These are phyloP conservation scores for Cystobasidium tubakii DNA, from an alignment of 768 basidiomycete genomes.

Conservation along the genomic window DNA sequence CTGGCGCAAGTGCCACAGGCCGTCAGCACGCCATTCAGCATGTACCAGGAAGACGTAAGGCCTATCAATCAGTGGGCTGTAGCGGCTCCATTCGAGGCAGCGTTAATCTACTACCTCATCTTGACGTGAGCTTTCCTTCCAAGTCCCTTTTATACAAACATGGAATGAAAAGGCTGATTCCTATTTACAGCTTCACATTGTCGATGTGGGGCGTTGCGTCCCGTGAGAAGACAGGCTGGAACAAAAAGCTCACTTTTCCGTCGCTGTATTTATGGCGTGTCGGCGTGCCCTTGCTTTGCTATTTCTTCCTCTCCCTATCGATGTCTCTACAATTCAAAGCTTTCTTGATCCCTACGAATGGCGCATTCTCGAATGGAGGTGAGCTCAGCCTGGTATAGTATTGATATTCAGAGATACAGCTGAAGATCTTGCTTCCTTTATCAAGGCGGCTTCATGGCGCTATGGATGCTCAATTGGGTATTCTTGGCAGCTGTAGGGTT, in stretches of 20 bases:
- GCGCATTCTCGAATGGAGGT: conserved; percentile 42
- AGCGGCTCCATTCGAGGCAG: conserved; percentile 49
- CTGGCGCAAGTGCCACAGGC: conserved; percentile 47
- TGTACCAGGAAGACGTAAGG: conserved; percentile 44
- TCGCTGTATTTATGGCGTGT: conserved; percentile 41
- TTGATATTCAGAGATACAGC: no score
- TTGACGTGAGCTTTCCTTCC: conserved; percentile 47
- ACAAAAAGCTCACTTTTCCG: conserved; percentile 41
- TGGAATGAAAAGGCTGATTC: no score
- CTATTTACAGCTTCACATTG: conserved; percentile 1
- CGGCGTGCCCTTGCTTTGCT: conserved; percentile 37
- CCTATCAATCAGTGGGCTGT: conserved; percentile 46
- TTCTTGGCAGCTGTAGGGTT: conserved; percentile 46
- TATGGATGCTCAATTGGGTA: conserved; percentile 49
- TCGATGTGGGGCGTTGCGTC: conserved; percentile 36
- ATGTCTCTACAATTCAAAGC: conserved; percentile 47
- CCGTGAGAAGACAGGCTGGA: conserved; percentile 43
- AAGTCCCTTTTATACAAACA: conserved; percentile 10
- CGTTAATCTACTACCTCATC: conserved; percentile 47
- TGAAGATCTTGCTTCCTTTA: not conserved
- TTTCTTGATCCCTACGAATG: conserved; percentile 46
- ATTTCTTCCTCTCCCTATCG: conserved; percentile 45
- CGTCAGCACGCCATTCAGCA: conserved; percentile 47
- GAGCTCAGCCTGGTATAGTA: not conserved
- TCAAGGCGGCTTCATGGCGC: conserved; percentile 46